Conservation (phyloP, 257 asterid genomes). For the Lycium barbarum region DNA sequence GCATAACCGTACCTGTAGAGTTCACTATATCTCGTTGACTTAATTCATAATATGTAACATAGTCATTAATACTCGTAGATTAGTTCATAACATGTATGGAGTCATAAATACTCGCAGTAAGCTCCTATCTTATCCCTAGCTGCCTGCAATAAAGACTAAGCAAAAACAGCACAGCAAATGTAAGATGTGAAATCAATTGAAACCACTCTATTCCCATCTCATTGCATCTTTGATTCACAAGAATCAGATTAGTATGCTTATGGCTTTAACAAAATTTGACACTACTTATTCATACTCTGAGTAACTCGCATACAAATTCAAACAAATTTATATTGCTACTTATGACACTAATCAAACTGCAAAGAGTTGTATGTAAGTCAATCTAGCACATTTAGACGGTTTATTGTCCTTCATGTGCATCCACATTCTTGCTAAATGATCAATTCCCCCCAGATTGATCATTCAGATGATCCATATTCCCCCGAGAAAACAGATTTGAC, state of each 20-base stretch:
- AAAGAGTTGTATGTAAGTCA: not conserved
- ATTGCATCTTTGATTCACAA: conserved; percentile 11
- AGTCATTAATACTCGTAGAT: not conserved
- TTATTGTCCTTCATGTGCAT: not conserved
- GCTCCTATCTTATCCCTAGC: not conserved
- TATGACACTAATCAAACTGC: not conserved
- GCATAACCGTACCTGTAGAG: not conserved
- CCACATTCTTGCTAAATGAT: not conserved
- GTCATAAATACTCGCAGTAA: not conserved
- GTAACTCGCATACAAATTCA: not conserved
- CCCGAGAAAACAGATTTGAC: too few species aligned
- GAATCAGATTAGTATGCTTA: not conserved
- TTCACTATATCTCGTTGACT: not conserved
- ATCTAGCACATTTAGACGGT: not conserved
- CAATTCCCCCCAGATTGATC: not conserved
- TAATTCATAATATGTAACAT: not conserved
- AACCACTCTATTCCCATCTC: not conserved
- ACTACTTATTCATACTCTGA: not conserved
- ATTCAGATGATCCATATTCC: too few species aligned
- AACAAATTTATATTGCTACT: not conserved
- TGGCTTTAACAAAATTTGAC: not conserved
- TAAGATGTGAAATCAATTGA: not conserved
- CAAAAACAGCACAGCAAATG: not conserved
- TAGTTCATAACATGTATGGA: not conserved
- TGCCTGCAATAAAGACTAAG: not conserved